Evolutionary conservation across 345 rosid genomes (phyloP), one percentile per base, ranked within the genome.

Genomic region (Conringia planisiliqua): DNA sequence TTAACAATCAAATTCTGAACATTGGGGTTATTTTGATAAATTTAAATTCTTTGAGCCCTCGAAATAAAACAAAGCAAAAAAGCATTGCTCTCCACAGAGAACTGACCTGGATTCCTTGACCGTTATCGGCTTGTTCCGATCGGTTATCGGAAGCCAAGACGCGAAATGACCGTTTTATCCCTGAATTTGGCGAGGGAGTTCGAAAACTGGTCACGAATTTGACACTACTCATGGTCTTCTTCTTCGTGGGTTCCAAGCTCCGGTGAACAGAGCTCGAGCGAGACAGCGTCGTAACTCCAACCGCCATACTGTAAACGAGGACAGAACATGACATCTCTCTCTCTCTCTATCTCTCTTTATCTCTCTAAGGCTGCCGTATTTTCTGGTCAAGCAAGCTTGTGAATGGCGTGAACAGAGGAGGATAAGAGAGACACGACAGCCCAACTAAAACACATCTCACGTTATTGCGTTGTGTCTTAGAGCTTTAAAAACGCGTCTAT

Each of bases 31-130:
- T 54, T 44, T 43, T 29, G 8, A 68, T 36, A 51, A 46, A 1
- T 68, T 16, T 1, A 4, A 24, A 52, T 61, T 39, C 11, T 59
- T 32, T 60, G 59, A 22, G 73, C 39, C 30, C 26, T 30, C 38
- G 4, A 1, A 36, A 0, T n/a, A 16, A 55, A 50, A n/a, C 11
- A 1, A 42, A 18, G 26, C 6, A 4, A 27, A 24, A 27, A 63
- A 39, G 48, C 55, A 38, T 40, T 59, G 17, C 43, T 32, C 42
- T 66, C 32, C 35, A 35, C 69, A 50, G 59, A 58, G 69, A 67
- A 73, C 67, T 74, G 72, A 79, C 82, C 79, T 79, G 78, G 39
- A 26, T 5, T 22, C 67, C 74, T 39, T 36, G 60, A 63, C 75
- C 64, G 42, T 62, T n/a, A 44, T 44, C 75, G 10, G 75, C 61